A percentile compares a stretch with the other conserved stretches of the same genome.
These are phyloP conservation scores for Claviceps quebecensis DNA, from an alignment of 2,329 filamentous ascomycete species.

Conservation along the genomic window DNA sequence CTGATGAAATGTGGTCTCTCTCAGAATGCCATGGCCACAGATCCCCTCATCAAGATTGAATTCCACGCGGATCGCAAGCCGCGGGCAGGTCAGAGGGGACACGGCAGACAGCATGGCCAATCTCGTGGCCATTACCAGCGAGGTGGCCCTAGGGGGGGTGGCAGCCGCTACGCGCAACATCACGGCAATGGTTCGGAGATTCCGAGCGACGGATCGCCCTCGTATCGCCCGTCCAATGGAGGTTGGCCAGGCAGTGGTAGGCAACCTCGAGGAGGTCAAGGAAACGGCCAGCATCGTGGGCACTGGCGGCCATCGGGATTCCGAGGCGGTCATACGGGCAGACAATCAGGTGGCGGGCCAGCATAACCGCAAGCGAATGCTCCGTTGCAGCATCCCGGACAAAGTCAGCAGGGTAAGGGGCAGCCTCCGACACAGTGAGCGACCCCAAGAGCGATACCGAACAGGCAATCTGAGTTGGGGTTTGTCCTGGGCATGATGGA, in stretches of 20 bases:
- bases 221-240: background rate
- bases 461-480: no score
- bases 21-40: constrained; percentile 49
- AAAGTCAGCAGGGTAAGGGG: background rate
- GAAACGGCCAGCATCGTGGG: constrained; percentile 1
- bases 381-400: background rate
- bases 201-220: background rate
- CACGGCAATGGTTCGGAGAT: constrained; percentile 1
- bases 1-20: constrained; percentile 41
- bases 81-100: constrained; percentile 11
- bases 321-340: background rate
- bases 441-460: no score
- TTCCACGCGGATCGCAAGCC: constrained; percentile 44
- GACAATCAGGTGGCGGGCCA: background rate
- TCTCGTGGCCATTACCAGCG: constrained; percentile 7
- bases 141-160: constrained; percentile 7
- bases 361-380: background rate
- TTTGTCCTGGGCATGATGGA: no score
- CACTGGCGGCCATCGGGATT: constrained; percentile 3
- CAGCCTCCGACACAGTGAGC: background rate
- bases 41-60: constrained; percentile 51
- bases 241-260: constrained; percentile 3
- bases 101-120: constrained; percentile 13
- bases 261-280: constrained; percentile 10
- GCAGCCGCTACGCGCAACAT: background rate